phyloP scores from a whole-genome alignment of 2,329 filamentous ascomycete genomes.

The Furcasterigmium sp. region DNA sequence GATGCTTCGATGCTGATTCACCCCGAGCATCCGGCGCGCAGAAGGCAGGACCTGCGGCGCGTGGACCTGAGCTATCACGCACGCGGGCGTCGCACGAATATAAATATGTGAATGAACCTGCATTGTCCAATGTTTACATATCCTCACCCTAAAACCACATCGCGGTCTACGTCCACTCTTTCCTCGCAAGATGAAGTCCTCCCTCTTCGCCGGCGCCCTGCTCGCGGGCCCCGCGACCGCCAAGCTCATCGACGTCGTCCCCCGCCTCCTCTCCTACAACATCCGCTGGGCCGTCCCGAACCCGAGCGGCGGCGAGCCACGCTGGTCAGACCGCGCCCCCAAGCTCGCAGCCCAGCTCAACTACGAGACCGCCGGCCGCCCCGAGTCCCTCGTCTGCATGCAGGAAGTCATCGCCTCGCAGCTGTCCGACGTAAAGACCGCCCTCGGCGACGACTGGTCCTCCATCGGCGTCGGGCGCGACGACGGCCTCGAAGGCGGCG shows the following conservation, averaged over 20 bases:
- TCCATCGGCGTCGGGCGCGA: conserved; percentile 53
- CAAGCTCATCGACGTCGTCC: conserved; percentile 7
- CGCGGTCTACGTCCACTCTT: no score
- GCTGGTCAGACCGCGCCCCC: conserved; percentile 31
- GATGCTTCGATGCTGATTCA: neutral
- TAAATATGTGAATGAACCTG: no score
- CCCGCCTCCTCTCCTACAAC: conserved; percentile 41
- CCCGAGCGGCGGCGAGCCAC: conserved; percentile 32
- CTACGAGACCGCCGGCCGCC: conserved; percentile 24
- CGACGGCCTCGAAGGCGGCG: conserved; percentile 54
- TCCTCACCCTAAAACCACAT: neutral
- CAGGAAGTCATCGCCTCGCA: conserved; percentile 44
- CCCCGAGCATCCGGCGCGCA: no score
- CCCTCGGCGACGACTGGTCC: conserved; percentile 38
- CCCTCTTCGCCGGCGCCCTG: neutral
- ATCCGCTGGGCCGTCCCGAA: conserved; percentile 39
- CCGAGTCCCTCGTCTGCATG: conserved; percentile 35
- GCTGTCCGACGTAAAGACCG: conserved; percentile 32
- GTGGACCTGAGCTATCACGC: no score
- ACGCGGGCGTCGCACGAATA: no score
- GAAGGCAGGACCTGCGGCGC: no score
- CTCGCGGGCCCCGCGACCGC: conserved; percentile 1
- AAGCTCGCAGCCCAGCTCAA: conserved; percentile 30
- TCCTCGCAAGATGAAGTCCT: neutral
- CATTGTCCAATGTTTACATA: no score